phyloP scores from a whole-genome alignment of 164 flowering plant species.

The Taxillus chinensis region DNA sequence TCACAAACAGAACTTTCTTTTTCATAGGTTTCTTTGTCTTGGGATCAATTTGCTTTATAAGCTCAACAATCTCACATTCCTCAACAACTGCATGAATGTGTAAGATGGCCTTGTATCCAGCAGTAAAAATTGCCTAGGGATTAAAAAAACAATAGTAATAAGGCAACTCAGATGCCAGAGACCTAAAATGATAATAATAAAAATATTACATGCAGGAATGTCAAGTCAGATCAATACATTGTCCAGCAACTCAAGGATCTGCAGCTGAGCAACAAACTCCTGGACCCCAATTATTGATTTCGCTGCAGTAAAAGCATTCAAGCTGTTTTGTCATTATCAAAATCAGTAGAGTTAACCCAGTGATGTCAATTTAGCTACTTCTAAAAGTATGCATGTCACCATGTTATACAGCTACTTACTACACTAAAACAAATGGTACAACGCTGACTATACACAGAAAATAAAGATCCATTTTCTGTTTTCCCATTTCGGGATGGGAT shows the following conservation, averaged over 20 bases:
- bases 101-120: constrained; percentile 96
- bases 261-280: constrained; percentile 84
- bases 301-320: constrained; percentile 31
- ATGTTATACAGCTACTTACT: no score
- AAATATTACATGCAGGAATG: no score
- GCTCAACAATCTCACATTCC: constrained; percentile 92
- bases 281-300: constrained; percentile 61
- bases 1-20: constrained; percentile 86
- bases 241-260: constrained; percentile 87
- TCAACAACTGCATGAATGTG: constrained; percentile 93
- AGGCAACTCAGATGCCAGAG: not conserved
- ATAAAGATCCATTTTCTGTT: no score
- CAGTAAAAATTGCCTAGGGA: constrained; percentile 84
- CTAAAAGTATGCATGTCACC: no score
- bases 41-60: constrained; percentile 77
- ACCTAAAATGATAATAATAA: not conserved
- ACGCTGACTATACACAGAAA: no score
- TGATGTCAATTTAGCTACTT: no score
- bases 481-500: no score
- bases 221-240: constrained; percentile 37
- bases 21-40: constrained; percentile 87
- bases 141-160: no score
- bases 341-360: no score
- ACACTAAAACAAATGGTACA: no score
- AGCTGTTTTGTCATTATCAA: no score